These are phyloP conservation scores for Cladobotryum protrusum DNA, from an alignment of 2,329 filamentous ascomycete species.

Conservation along the genomic window DNA sequence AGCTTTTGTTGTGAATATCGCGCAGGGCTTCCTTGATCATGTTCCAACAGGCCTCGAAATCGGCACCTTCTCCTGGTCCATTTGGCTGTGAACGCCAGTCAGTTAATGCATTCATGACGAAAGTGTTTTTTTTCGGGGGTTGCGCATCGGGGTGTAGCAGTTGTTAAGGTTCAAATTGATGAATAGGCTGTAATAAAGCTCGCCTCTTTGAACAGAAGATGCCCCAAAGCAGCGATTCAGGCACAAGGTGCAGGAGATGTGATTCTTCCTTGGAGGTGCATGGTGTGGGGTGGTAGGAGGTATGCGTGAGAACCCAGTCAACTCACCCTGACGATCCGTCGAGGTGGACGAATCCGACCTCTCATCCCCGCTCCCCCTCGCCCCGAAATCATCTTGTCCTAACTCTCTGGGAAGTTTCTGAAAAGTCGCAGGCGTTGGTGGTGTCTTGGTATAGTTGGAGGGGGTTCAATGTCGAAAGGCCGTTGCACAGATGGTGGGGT, in stretches of 20 bases:
- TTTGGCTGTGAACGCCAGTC: slow-evolving; percentile 26
- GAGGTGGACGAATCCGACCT: slow-evolving; percentile 38
- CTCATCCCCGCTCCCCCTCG: slow-evolving; percentile 38
- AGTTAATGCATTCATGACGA: slow-evolving; percentile 2
- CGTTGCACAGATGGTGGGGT: slow-evolving; percentile 11
- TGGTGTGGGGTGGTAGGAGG: background rate
- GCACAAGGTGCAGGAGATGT: too few relatives aligned
- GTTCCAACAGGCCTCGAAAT: slow-evolving; percentile 83
- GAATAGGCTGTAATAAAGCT: background rate
- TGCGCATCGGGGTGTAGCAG: background rate
- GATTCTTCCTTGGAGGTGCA: too few relatives aligned
- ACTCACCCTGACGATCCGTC: slow-evolving; percentile 38
- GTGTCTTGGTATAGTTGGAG: background rate
- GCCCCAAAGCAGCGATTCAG: background rate
- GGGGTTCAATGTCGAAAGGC: background rate
- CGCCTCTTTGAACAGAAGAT: background rate
- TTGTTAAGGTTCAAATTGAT: background rate
- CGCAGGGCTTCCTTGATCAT: slow-evolving; percentile 68
- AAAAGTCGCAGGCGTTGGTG: too few relatives aligned
- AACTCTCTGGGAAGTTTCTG: background rate
- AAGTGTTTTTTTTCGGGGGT: background rate
- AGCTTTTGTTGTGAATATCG: slow-evolving; percentile 90
- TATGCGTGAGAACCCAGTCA: background rate
- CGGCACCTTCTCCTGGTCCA: slow-evolving; percentile 51
- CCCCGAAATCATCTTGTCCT: slow-evolving; percentile 40